A percentile compares a stretch with the other conserved stretches of the same genome.
Evolutionary conservation across 1,284 basidiomycete genomes (phyloP).

Genomic region (Leccinum griseonigrum): DNA sequence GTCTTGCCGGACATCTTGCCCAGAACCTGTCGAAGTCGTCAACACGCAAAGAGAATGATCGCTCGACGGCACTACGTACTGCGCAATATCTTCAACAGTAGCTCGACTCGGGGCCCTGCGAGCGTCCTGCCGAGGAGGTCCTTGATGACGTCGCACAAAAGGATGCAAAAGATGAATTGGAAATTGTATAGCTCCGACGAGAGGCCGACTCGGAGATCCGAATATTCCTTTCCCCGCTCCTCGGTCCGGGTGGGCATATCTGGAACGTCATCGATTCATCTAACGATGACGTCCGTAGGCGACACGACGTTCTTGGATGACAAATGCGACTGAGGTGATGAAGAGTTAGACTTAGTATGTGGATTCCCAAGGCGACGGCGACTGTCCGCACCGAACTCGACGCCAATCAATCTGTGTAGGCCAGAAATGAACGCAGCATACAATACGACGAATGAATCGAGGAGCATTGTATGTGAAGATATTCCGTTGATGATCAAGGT

Average conservation of each 20-base stretch:
- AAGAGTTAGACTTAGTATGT: background rate
- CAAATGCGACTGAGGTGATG: constrained; percentile 61
- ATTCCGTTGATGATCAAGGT: constrained; percentile 81
- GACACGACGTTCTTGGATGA: constrained; percentile 68
- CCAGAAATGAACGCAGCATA: constrained; percentile 88
- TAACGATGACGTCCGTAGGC: constrained; percentile 58
- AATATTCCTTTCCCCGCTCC: constrained; percentile 76
- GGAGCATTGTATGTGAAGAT: constrained; percentile 75
- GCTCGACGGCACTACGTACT: constrained; percentile 45
- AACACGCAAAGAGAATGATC: background rate
- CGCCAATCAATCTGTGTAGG: constrained; percentile 81
- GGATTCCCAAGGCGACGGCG: background rate
- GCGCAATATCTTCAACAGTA: constrained; percentile 82
- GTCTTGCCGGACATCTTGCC: constrained; percentile 83
- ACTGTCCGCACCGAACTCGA: constrained; percentile 77
- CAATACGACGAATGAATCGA: constrained; percentile 91
- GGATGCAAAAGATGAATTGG: constrained; percentile 83
- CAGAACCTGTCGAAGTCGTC: constrained; percentile 59
- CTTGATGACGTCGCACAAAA: constrained; percentile 90
- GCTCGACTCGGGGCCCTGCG: constrained; percentile 81
- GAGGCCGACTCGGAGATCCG: constrained; percentile 79
- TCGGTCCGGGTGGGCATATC: constrained; percentile 20
- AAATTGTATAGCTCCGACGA: constrained; percentile 96
- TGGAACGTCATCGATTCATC: constrained; percentile 23
- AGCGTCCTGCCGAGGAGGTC: constrained; percentile 67